Evolutionary conservation across 345 rosid genomes (phyloP), one percentile per base, ranked within the genome.

Genomic region (Hibiscus tridactylites): DNA sequence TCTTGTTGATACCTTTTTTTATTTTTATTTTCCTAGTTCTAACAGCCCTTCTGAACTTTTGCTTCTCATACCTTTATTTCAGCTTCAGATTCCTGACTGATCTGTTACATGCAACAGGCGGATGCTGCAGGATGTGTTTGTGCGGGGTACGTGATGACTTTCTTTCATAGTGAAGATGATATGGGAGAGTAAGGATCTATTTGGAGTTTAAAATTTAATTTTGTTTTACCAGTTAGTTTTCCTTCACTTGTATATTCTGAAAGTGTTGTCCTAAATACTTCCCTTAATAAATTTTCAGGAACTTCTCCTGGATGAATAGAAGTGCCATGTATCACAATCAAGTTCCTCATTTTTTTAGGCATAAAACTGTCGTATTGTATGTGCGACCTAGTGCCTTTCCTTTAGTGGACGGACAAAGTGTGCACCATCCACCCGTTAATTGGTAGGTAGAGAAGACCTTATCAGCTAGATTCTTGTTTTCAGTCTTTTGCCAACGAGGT

Each of bases 121-220:
- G 16, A 39, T 39, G 68, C 63, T 28, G 37, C 37, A 59, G 63
- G 63, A 28, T 28, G 63, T 13, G 17, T 9, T 5, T 59, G 35
- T 26, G 61, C 15, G 13, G 62, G 35, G 35, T 37, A 10, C 5
- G 8, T 17, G 11, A n/a, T 6, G 63, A 59, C 63, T 59, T 59
- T 59, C 33, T 26, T 59, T 12, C 35, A 59, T 59, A 16, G 28
- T 59, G 63, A 12, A 28, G 33, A 26, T 24, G n/a, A 58, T 9
- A 10, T 26, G 31, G 6, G 62, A 39, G 52, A 65, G 69, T 65
- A 65, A 65, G 69, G 53, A 24, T 44, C 49, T 65, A 65, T 65
- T 12, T 44, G 53, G 54, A 64, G 7, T 37, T 63, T 11, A 37
- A 63, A 37, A 35, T 13, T 37, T 35, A 12, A 19, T 24, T 56